phyloP scores from a whole-genome alignment of 2,329 filamentous ascomycete genomes.

The Lecanicillium sp. region DNA sequence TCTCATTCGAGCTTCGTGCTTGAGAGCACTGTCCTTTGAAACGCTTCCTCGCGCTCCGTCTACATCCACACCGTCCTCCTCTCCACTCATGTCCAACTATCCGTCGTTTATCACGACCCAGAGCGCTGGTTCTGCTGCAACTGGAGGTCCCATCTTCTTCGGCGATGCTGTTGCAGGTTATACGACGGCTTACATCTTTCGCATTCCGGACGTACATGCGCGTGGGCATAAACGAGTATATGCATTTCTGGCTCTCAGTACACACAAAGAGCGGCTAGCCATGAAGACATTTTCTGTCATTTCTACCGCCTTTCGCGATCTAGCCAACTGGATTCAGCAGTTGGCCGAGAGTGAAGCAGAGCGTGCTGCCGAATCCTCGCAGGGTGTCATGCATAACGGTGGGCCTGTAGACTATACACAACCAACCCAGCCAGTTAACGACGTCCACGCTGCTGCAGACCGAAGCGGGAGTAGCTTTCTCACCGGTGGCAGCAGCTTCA shows the following conservation, averaged over 20 bases:
- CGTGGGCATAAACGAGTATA: slow-evolving; percentile 62
- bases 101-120: slow-evolving; percentile 47
- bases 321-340: slow-evolving; percentile 57
- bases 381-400: slow-evolving; percentile 26
- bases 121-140: slow-evolving; percentile 43
- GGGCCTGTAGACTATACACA: slow-evolving; percentile 21
- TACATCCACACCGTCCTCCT: slow-evolving; percentile 29
- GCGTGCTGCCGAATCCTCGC: slow-evolving; percentile 37
- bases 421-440: slow-evolving; percentile 18
- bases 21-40: slow-evolving; percentile 59
- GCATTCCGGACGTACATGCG: slow-evolving; percentile 58
- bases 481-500: slow-evolving; percentile 46
- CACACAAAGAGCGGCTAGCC: slow-evolving; percentile 54
- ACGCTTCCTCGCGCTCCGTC: slow-evolving; percentile 50
- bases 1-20: slow-evolving; percentile 56
- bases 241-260: slow-evolving; percentile 57
- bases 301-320: slow-evolving; percentile 52
- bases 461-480: slow-evolving; percentile 47
- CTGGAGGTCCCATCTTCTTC: slow-evolving; percentile 61
- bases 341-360: slow-evolving; percentile 57
- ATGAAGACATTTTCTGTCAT: slow-evolving; percentile 60
- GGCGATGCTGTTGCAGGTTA: slow-evolving; percentile 57
- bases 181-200: slow-evolving; percentile 63
- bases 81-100: slow-evolving; percentile 26
- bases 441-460: slow-evolving; percentile 23